These are phyloP conservation scores for Penicillium sp. DNA, from an alignment of 2,329 filamentous ascomycete genomes.

Conservation along the genomic window DNA sequence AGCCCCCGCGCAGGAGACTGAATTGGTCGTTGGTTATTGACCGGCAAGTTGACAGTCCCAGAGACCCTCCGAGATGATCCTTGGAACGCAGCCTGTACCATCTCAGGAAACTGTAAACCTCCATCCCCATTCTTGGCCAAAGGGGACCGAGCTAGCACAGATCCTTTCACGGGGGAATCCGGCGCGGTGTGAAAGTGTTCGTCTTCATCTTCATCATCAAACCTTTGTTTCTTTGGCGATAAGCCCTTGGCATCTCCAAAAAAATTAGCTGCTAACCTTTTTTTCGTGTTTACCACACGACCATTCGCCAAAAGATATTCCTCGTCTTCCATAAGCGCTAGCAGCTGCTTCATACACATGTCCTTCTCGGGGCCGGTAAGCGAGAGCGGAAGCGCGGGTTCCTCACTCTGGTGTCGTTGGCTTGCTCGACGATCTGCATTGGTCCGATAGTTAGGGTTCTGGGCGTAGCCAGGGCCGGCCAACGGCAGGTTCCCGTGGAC, in stretches of 20 bases:
- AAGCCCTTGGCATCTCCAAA: constrained; percentile 8
- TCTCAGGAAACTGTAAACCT: background rate
- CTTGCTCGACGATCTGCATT: background rate
- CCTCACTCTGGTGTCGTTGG: constrained; percentile 3
- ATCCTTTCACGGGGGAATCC: constrained; percentile 28
- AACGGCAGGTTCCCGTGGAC: constrained; percentile 5
- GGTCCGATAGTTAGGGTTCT: background rate
- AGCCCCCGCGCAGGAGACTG: background rate
- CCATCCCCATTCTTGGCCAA: background rate
- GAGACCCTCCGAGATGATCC: background rate
- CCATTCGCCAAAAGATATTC: constrained; percentile 29
- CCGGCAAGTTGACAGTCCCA: background rate
- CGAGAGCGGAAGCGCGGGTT: background rate
- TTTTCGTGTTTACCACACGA: constrained; percentile 5
- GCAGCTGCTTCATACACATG: constrained; percentile 30
- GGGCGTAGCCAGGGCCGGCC: background rate
- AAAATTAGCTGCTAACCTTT: constrained; percentile 6
- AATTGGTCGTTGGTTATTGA: background rate
- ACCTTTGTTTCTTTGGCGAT: constrained; percentile 10
- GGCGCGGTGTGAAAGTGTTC: constrained; percentile 34
- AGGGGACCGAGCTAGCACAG: background rate
- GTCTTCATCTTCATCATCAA: constrained; percentile 18
- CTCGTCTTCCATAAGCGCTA: constrained; percentile 34
- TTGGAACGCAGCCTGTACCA: background rate
- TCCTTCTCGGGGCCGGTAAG: constrained; percentile 25